Conservation (phyloP, 805 yeast genomes). For the Pichia manshurica region DNA sequence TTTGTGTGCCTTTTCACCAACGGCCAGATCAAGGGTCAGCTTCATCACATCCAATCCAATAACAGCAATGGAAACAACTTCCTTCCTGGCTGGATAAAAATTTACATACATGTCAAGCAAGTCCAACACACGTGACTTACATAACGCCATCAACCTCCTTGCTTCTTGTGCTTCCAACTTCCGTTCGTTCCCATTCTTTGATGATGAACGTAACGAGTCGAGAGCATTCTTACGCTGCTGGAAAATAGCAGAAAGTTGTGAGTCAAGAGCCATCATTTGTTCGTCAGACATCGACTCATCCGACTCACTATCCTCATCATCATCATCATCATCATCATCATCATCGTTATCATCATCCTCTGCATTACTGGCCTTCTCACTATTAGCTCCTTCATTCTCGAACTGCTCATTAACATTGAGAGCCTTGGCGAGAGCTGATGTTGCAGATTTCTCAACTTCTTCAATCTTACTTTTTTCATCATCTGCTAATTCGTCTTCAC, state of each 20-base stretch:
- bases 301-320: slow-evolving; percentile 48
- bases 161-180: slow-evolving; percentile 75
- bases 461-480: slow-evolving; percentile 31
- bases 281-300: slow-evolving; percentile 92
- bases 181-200: slow-evolving; percentile 49
- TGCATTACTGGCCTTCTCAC: slow-evolving; percentile 32
- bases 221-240: slow-evolving; percentile 72
- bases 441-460: slow-evolving; percentile 41
- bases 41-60: slow-evolving; percentile 59
- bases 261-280: slow-evolving; percentile 92
- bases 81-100: slow-evolving; percentile 35
- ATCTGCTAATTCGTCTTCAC: slow-evolving; percentile 30
- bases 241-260: slow-evolving; percentile 75
- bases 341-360: slow-evolving; percentile 27
- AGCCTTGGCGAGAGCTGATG: slow-evolving; percentile 62
- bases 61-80: slow-evolving; percentile 40
- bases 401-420: slow-evolving; percentile 50
- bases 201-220: slow-evolving; percentile 37
- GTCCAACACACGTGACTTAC: slow-evolving; percentile 75
- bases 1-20: slow-evolving; percentile 74
- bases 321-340: slow-evolving; percentile 34
- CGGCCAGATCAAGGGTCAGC: slow-evolving; percentile 59
- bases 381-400: slow-evolving; percentile 24
- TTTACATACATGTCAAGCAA: slow-evolving; percentile 60
- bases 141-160: slow-evolving; percentile 67